Percentiles rank a stretch among this genome's conserved stretches.
Conservation (phyloP, 2,329 filamentous ascomycete genomes). For the Corinectria fuckeliana region DNA sequence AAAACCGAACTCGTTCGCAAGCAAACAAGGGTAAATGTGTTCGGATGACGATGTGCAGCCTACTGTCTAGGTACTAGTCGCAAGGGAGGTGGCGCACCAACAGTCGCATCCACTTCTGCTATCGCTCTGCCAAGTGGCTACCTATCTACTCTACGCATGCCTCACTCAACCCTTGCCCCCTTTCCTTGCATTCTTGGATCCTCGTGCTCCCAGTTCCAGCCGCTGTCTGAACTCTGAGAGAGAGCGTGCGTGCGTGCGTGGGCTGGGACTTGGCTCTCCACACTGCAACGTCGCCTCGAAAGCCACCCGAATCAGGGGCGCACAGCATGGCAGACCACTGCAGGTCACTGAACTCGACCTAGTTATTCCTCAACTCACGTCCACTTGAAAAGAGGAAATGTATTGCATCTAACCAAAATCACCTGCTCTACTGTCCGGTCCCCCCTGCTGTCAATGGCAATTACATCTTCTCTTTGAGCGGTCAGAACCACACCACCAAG, state of each 20-base stretch:
- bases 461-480: too few relatives aligned
- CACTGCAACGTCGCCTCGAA: background rate
- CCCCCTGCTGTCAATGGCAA: too few relatives aligned
- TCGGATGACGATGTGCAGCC: background rate
- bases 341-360: too few relatives aligned
- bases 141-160: background rate
- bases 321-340: background rate
- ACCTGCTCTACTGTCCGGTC: too few relatives aligned
- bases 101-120: background rate
- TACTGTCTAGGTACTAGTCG: background rate
- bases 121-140: background rate
- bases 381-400: too few relatives aligned
- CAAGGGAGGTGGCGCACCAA: slow-evolving; percentile 1
- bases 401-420: too few relatives aligned
- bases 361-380: too few relatives aligned
- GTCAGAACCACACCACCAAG: too few relatives aligned
- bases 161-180: background rate
- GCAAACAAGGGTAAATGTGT: background rate
- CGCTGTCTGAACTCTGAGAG: too few relatives aligned
- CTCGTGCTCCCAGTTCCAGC: too few relatives aligned
- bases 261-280: background rate
- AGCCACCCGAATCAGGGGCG: background rate
- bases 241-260: too few relatives aligned
- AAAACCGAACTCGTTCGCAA: background rate
- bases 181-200: too few relatives aligned